Evolutionary conservation across 2,329 filamentous ascomycete species (phyloP).

Genomic region (Rhexocercosporidium sp.): DNA sequence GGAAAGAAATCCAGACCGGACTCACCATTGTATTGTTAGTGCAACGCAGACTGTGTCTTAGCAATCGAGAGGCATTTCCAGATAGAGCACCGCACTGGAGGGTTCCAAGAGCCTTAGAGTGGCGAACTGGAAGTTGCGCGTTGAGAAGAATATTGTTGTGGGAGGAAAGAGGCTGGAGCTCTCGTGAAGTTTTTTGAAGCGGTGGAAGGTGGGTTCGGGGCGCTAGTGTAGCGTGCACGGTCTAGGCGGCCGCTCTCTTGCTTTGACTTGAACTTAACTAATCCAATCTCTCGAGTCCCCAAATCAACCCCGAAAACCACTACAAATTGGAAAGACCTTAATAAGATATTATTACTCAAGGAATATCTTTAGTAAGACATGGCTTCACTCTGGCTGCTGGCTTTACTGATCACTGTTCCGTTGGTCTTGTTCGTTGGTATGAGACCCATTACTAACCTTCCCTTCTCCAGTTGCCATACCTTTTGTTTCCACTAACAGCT

Average conservation of each 20-base stretch:
- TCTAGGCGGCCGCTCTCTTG: conserved; percentile 5
- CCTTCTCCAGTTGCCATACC: not conserved
- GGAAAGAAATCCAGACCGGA: conserved; percentile 9
- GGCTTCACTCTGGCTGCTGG: conserved; percentile 33
- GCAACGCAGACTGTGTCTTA: not conserved
- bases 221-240: conserved; percentile 9
- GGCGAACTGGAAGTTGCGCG: not conserved
- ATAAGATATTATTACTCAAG: too few relatives aligned
- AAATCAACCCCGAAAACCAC: not conserved
- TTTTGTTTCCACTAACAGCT: conserved; percentile 9
- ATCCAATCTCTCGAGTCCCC: not conserved
- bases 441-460: conserved; percentile 17
- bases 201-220: not conserved
- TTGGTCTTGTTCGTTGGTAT: conserved; percentile 39
- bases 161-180: not conserved
- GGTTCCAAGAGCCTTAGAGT: not conserved
- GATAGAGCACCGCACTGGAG: not conserved
- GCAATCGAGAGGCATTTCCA: not conserved
- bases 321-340: not conserved
- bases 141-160: not conserved
- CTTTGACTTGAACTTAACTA: not conserved
- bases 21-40: conserved; percentile 25
- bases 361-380: not conserved
- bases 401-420: conserved; percentile 32
- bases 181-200: conserved; percentile 7